phyloP scores from a whole-genome alignment of 176 grass and related monocot genomes.

The Eragrostis curvula region DNA sequence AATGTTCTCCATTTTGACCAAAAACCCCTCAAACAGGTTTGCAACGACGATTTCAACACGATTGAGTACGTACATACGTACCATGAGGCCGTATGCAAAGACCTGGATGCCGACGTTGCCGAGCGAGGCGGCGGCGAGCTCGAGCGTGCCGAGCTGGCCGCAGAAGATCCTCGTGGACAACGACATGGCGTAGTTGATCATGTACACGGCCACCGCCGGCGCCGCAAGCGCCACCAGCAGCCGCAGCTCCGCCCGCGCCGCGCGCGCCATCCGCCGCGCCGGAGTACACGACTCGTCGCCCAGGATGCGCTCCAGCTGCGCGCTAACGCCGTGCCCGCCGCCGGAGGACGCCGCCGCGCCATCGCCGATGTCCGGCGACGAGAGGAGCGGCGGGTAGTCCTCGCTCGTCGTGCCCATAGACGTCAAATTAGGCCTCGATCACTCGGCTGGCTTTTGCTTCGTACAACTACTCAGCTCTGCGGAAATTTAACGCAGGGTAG shows the following conservation, averaged over 20 bases:
- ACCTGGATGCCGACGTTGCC: constrained; percentile 79
- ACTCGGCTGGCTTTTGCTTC: too few relatives aligned
- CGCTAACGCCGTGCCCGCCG: neutral
- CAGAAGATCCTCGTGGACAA: constrained; percentile 71
- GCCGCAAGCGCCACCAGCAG: constrained; percentile 38
- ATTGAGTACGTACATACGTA: neutral
- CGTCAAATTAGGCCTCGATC: too few relatives aligned
- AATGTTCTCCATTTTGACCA: too few relatives aligned
- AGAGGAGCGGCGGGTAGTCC: neutral
- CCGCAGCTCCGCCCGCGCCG: constrained; percentile 15
- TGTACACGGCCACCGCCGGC: constrained; percentile 65
- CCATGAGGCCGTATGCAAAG: constrained; percentile 83
- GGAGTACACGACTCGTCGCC: neutral
- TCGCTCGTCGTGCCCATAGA: neutral
- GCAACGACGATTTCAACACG: neutral
- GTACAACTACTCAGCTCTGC: too few relatives aligned
- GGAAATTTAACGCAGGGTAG: too few relatives aligned
- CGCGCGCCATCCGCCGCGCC: neutral
- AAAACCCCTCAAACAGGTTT: neutral
- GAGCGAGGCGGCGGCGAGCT: constrained; percentile 76
- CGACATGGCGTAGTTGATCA: constrained; percentile 71
- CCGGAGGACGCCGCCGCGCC: neutral
- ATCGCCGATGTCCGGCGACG: neutral
- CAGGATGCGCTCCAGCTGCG: constrained; percentile 6
- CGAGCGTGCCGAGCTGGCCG: constrained; percentile 71